A percentile compares a stretch with the other conserved stretches of the same genome.
Conservation (phyloP, 2,329 filamentous ascomycete genomes). For the Paracorniculantispora psalliotae region DNA sequence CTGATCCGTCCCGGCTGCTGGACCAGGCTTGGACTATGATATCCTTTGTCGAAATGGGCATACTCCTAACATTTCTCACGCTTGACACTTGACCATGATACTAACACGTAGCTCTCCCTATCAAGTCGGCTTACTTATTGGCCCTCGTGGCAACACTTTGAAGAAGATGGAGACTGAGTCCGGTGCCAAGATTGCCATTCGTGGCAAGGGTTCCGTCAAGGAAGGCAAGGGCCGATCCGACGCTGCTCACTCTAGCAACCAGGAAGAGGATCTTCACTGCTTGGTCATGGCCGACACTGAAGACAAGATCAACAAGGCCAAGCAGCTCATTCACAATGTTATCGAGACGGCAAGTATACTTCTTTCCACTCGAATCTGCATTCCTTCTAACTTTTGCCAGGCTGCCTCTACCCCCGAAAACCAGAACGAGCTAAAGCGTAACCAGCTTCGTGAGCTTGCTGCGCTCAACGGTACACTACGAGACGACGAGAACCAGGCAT, state of each 20-base stretch:
- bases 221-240: constrained; percentile 99
- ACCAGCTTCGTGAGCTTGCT: constrained; percentile 94
- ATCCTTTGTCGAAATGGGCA: constrained; percentile 30
- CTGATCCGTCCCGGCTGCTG: constrained; percentile 31
- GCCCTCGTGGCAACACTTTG: constrained; percentile 97
- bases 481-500: constrained; percentile 98
- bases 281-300: constrained; percentile 99
- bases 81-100: constrained; percentile 38
- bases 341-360: constrained; percentile 81
- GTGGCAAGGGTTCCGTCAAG: constrained; percentile 98
- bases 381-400: constrained; percentile 43
- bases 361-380: not conserved
- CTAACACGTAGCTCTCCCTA: constrained; percentile 89
- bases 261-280: constrained; percentile 98
- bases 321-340: constrained; percentile 96
- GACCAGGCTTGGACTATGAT: constrained; percentile 24
- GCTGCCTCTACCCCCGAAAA: constrained; percentile 97
- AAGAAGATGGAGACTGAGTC: constrained; percentile 99
- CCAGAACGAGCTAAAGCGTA: constrained; percentile 97
- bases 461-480: constrained; percentile 97
- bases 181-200: constrained; percentile 96
- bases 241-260: constrained; percentile 98
- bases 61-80: constrained; percentile 30
- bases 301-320: constrained; percentile 99
- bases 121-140: constrained; percentile 99